phyloP scores from a whole-genome alignment of 345 rosid species.

The Jatropha curcas region DNA sequence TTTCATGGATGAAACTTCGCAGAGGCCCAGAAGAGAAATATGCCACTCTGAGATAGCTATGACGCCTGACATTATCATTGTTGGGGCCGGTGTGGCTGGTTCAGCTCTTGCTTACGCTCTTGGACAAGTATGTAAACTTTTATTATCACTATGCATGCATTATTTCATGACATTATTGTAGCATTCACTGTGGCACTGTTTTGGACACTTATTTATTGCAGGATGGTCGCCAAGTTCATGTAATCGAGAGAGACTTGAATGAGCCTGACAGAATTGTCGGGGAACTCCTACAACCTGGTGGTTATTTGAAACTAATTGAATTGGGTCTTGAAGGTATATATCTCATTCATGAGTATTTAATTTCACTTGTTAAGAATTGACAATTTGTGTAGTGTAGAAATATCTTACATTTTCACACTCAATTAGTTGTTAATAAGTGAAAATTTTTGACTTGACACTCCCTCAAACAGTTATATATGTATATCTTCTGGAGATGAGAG shows the following conservation, averaged over 20 bases:
- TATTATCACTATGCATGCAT: no score
- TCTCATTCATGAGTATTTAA: no score
- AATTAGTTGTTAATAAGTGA: no score
- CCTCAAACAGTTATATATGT: no score
- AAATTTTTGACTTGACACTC: no score
- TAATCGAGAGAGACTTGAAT: constrained; percentile 15
- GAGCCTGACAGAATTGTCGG: constrained; percentile 22
- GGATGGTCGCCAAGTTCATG: constrained; percentile 6
- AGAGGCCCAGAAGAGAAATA: background rate
- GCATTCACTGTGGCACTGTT: no score
- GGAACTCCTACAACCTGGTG: constrained; percentile 42
- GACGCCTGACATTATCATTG: constrained; percentile 1
- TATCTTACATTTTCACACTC: background rate
- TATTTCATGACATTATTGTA: no score
- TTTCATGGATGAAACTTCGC: background rate
- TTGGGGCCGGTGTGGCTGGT: constrained; percentile 12
- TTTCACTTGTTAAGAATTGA: no score
- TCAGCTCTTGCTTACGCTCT: constrained; percentile 8
- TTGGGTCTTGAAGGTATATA: constrained; percentile 38
- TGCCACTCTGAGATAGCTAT: background rate
- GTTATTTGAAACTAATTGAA: constrained; percentile 39
- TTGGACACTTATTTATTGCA: background rate
- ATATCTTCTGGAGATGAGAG: no score
- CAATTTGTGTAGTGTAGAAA: no score
- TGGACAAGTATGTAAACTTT: constrained; percentile 1